Evolutionary conservation across 2,329 filamentous ascomycete genomes (phyloP).

Genomic region (Cercospora citrullina): DNA sequence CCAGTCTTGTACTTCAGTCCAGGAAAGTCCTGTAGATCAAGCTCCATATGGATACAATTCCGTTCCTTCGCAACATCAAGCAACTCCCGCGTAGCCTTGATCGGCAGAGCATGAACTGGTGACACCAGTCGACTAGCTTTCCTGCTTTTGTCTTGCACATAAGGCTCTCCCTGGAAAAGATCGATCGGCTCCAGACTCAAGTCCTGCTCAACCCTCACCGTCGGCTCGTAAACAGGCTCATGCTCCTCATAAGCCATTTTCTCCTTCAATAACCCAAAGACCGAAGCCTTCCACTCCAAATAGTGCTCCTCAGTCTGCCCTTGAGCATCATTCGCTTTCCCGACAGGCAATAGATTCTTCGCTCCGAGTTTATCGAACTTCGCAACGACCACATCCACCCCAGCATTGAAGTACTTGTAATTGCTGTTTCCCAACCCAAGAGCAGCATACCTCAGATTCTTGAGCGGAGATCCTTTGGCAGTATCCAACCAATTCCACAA

Average conservation of each 20-base stretch:
- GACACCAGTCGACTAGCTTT: slow-evolving; percentile 36
- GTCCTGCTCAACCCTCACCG: slow-evolving; percentile 35
- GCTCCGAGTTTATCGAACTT: slow-evolving; percentile 40
- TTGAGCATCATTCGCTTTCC: slow-evolving; percentile 45
- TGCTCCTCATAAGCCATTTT: slow-evolving; percentile 39
- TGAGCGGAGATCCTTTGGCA: slow-evolving; percentile 21
- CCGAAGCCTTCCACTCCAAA: slow-evolving; percentile 44
- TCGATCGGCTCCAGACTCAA: slow-evolving; percentile 31
- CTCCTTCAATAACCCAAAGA: slow-evolving; percentile 38
- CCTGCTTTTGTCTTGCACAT: slow-evolving; percentile 19
- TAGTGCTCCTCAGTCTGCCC: slow-evolving; percentile 49
- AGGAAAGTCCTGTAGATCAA: slow-evolving; percentile 41
- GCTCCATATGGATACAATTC: slow-evolving; percentile 46
- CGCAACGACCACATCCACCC: slow-evolving; percentile 42
- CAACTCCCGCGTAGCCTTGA: slow-evolving; percentile 40
- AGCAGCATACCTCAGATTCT: slow-evolving; percentile 42
- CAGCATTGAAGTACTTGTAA: slow-evolving; percentile 50
- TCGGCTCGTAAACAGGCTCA: slow-evolving; percentile 39
- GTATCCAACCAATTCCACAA: slow-evolving; percentile 38
- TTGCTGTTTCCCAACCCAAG: slow-evolving; percentile 51
- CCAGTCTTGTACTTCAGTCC: slow-evolving; percentile 48
- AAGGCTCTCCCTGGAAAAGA: slow-evolving; percentile 34
- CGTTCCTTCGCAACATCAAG: slow-evolving; percentile 39
- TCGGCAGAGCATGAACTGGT: slow-evolving; percentile 36
- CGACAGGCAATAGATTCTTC: slow-evolving; percentile 36